A percentile compares a stretch with the other conserved stretches of the same genome.
Conservation (phyloP, 192 early-diverging fungal genomes). For the Coemansia sp. region DNA sequence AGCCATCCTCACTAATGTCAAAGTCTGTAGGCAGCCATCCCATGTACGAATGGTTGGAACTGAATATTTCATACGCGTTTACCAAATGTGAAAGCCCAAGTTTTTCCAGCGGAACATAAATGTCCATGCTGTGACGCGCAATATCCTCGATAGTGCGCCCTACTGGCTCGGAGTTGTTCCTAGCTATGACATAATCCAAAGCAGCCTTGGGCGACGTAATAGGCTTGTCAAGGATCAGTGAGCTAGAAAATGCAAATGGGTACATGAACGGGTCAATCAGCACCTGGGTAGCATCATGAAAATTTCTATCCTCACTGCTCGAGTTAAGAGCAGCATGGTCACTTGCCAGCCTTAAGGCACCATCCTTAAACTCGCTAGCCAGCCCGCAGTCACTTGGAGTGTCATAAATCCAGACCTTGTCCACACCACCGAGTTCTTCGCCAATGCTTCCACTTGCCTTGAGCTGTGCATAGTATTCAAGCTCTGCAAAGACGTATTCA, state of each 20-base stretch:
- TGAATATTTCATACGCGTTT: no score
- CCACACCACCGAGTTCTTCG: neutral
- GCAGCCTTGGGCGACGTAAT: neutral
- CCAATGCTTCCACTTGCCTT: neutral
- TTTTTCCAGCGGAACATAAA: neutral
- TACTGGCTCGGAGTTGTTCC: neutral
- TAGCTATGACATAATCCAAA: neutral
- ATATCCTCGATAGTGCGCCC: neutral
- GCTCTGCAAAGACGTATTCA: neutral
- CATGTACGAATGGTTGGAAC: neutral
- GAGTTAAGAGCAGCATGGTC: neutral
- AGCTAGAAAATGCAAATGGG: neutral
- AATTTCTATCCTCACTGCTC: neutral
- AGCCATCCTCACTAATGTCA: neutral
- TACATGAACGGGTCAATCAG: neutral
- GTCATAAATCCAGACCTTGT: conserved; percentile 11
- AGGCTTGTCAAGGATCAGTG: neutral
- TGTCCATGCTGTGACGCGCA: neutral
- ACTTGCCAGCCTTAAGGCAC: neutral
- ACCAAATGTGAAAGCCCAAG: neutral
- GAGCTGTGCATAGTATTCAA: neutral
- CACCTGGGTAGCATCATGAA: neutral
- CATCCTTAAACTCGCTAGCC: neutral
- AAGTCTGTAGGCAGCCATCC: conserved; percentile 7
- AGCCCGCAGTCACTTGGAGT: neutral